phyloP scores from a whole-genome alignment of 192 early-diverging fungal genomes.

The Linnemannia schmuckeri region DNA sequence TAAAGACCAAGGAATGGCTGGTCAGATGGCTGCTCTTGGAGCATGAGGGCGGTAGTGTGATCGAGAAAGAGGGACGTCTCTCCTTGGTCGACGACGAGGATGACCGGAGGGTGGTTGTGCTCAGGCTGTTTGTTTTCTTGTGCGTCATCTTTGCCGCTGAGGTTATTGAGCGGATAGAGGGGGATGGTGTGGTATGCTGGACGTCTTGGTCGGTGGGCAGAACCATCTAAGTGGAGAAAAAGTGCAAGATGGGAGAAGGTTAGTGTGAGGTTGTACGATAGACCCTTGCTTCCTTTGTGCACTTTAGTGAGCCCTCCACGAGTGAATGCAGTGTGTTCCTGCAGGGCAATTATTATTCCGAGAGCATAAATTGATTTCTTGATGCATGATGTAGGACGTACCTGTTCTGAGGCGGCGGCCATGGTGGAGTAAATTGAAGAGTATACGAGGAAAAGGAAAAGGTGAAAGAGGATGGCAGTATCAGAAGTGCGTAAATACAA shows the following conservation, averaged over 20 bases:
- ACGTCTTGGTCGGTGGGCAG: slow-evolving; percentile 3
- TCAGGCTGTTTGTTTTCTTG: neutral
- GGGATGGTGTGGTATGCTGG: neutral
- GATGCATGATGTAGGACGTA: neutral
- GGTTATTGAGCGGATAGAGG: neutral
- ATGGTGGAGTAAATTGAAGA: neutral
- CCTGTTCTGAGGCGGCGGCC: slow-evolving; percentile 33
- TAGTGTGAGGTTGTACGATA: neutral
- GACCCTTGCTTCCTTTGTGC: neutral
- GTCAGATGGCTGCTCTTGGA: slow-evolving; percentile 24
- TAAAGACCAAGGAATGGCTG: slow-evolving; percentile 1
- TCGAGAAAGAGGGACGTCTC: slow-evolving; percentile 40
- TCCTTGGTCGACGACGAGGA: slow-evolving; percentile 12
- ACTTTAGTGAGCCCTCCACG: neutral
- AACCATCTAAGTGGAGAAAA: neutral
- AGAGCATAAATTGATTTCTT: no score
- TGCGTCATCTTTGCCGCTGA: neutral
- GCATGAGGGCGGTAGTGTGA: slow-evolving; percentile 35
- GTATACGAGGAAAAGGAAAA: neutral
- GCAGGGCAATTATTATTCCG: neutral
- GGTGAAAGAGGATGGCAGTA: neutral
- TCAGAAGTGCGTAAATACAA: neutral
- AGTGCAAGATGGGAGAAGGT: neutral
- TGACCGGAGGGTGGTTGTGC: neutral
- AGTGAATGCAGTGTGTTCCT: neutral